A percentile compares a stretch with the other conserved stretches of the same genome.
phyloP scores from a whole-genome alignment of 1,139 yeast genomes.

The Saccharomyces pastorianus region DNA sequence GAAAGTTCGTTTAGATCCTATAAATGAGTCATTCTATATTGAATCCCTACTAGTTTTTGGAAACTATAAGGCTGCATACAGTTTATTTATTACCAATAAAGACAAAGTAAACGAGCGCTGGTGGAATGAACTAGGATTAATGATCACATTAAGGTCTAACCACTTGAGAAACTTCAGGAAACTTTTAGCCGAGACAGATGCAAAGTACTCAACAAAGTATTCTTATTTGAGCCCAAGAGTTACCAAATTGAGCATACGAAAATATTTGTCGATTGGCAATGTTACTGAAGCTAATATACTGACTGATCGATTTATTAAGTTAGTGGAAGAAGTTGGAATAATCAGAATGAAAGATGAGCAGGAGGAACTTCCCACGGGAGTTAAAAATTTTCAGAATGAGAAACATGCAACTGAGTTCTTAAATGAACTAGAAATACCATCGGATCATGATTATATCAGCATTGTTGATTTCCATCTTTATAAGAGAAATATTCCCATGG shows the following conservation, averaged over 20 bases:
- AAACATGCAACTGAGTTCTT: conserved; percentile 23
- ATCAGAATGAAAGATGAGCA: conserved; percentile 2
- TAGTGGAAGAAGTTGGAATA: conserved; percentile 15
- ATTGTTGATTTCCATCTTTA: conserved; percentile 19
- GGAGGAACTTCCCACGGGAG: background rate
- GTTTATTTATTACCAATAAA: conserved; percentile 22
- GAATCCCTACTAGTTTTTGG: conserved; percentile 29
- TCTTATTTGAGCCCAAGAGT: conserved; percentile 20
- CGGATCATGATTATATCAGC: conserved; percentile 16
- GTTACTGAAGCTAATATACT: conserved; percentile 11
- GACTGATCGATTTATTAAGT: conserved; percentile 16
- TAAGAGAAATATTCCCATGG: conserved; percentile 12
- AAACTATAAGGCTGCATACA: conserved; percentile 24
- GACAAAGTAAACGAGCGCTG: conserved; percentile 30
- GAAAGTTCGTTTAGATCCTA: conserved; percentile 29
- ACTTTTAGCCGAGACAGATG: conserved; percentile 15
- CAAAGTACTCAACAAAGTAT: conserved; percentile 10
- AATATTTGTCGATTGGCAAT: conserved; percentile 16
- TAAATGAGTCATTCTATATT: conserved; percentile 31
- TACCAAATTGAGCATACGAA: conserved; percentile 21
- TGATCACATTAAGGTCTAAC: conserved; percentile 27
- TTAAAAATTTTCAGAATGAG: conserved; percentile 16
- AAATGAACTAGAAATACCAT: conserved; percentile 19
- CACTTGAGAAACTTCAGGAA: conserved; percentile 28
- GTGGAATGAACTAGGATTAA: conserved; percentile 36